A percentile compares a stretch with the other conserved stretches of the same genome.
These are phyloP conservation scores for Penicillium sp. DNA, from an alignment of 2,329 filamentous ascomycete genomes.

Conservation along the genomic window DNA sequence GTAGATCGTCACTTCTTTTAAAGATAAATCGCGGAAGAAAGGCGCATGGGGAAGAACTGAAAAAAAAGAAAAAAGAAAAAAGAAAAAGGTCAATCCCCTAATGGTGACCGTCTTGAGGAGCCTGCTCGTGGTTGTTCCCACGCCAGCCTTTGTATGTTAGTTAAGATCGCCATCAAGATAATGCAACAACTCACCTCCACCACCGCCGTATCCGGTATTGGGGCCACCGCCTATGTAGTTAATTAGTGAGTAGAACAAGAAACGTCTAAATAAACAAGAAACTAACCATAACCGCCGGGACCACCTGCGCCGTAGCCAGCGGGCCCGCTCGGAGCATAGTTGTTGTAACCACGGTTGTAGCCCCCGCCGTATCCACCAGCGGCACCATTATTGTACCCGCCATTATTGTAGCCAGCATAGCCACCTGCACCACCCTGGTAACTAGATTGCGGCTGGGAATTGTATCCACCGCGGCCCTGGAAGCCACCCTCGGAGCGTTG, in stretches of 20 bases:
- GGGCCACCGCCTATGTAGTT: conserved; percentile 17
- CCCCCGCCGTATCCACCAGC: conserved; percentile 25
- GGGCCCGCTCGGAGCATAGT: conserved; percentile 8
- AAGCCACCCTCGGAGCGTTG: conserved; percentile 48
- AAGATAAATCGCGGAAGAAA: neutral
- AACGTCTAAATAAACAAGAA: neutral
- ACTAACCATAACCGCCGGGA: conserved; percentile 27
- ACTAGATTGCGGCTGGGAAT: conserved; percentile 32
- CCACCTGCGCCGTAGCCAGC: conserved; percentile 23
- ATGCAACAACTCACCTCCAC: conserved; percentile 15
- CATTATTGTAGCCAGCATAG: conserved; percentile 15
- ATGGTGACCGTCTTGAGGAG: conserved; percentile 17
- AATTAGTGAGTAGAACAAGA: neutral
- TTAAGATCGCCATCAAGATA: neutral
- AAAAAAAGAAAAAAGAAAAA: no score
- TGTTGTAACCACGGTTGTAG: conserved; percentile 24
- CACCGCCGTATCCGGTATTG: conserved; percentile 24
- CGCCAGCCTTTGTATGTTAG: conserved; percentile 20
- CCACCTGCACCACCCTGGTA: conserved; percentile 35
- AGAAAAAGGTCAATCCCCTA: neutral
- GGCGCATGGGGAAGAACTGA: neutral
- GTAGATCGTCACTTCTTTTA: conserved; percentile 11
- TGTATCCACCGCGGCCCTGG: conserved; percentile 41
- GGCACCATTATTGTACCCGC: conserved; percentile 14
- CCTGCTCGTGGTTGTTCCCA: conserved; percentile 14